Evolutionary conservation across 352 stramenopile species (phyloP).

Genomic region (Phytophthora niederhauseri): DNA sequence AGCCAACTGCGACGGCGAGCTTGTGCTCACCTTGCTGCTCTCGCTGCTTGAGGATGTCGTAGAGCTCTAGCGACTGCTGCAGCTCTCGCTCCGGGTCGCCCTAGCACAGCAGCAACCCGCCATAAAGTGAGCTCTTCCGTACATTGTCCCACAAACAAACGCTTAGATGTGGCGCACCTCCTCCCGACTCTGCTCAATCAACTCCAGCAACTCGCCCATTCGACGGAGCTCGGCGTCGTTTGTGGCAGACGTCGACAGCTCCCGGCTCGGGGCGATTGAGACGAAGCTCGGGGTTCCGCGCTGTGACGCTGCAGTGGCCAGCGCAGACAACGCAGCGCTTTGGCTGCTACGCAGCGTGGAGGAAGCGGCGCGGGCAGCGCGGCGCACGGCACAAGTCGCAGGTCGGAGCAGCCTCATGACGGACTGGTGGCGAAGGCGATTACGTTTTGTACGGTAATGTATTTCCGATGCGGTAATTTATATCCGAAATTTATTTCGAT

Average conservation of each 20-base stretch:
- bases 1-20: background rate
- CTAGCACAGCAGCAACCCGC: constrained; percentile 6
- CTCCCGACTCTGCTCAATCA: constrained; percentile 28
- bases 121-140: background rate
- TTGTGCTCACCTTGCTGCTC: constrained; percentile 21
- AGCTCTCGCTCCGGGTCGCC: constrained; percentile 19
- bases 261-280: background rate
- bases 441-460: no score
- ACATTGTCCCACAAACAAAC: background rate
- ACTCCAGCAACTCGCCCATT: constrained; percentile 18
- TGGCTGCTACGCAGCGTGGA: constrained; percentile 1
- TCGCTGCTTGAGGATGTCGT: constrained; percentile 28
- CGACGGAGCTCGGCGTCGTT: background rate
- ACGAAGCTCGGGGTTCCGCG: background rate
- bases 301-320: background rate
- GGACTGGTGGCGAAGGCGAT: background rate
- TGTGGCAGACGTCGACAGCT: constrained; percentile 17
- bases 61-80: constrained; percentile 28
- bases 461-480: no score
- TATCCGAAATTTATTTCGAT: no score
- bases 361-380: constrained; percentile 14
- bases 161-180: constrained; percentile 11
- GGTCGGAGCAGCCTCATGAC: constrained; percentile 10
- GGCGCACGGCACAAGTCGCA: constrained; percentile 17
- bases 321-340: background rate